A percentile compares a stretch with the other conserved stretches of the same genome.
Conservation (phyloP, 1,139 yeast genomes). For the Suhomyces bolitotheri region DNA sequence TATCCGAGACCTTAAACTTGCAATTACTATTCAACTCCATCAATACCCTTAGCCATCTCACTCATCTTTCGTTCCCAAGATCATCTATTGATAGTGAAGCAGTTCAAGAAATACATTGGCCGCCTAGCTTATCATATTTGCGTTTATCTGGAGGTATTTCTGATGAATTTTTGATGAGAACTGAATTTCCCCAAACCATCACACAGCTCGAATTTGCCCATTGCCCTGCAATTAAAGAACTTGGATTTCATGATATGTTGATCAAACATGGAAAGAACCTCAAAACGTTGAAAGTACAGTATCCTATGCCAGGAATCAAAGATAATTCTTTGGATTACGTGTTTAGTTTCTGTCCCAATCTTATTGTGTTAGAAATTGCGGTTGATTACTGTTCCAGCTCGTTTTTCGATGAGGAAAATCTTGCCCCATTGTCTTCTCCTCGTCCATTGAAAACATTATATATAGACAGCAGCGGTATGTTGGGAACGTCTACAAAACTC, state of each 20-base stretch:
- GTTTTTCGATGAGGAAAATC: constrained; percentile 59
- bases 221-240: constrained; percentile 73
- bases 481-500: constrained; percentile 79
- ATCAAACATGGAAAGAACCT: constrained; percentile 66
- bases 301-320: constrained; percentile 83
- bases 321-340: constrained; percentile 72
- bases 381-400: constrained; percentile 80
- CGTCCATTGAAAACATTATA: constrained; percentile 67
- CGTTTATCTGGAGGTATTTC: constrained; percentile 89
- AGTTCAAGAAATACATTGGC: constrained; percentile 62
- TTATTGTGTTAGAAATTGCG: constrained; percentile 61
- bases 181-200: constrained; percentile 71
- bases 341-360: constrained; percentile 73
- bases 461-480: constrained; percentile 82
- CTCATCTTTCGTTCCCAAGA: constrained; percentile 83
- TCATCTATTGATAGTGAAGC: constrained; percentile 78
- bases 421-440: constrained; percentile 36
- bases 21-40: constrained; percentile 78
- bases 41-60: constrained; percentile 57
- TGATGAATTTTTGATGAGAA: constrained; percentile 67
- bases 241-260: constrained; percentile 61
- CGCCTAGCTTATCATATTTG: constrained; percentile 66
- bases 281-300: constrained; percentile 63
- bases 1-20: constrained; percentile 85
- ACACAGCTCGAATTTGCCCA: constrained; percentile 77